A percentile compares a stretch with the other conserved stretches of the same genome.
Evolutionary conservation across 768 basidiomycete genomes (phyloP).

Genomic region (Boletus vinaceobasis): DNA sequence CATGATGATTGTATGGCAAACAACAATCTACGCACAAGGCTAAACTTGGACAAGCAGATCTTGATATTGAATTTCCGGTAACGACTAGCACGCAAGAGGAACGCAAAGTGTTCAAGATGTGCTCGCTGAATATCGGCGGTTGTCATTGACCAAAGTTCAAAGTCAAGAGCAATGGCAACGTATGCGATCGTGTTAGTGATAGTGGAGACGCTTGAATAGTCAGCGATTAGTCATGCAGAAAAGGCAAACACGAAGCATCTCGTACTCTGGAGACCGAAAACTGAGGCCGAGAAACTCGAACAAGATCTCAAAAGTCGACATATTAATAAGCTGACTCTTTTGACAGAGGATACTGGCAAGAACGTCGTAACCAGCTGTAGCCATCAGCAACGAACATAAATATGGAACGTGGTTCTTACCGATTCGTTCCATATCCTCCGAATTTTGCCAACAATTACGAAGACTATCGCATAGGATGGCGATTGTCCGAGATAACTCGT

Average conservation of each 20-base stretch:
- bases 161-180: slow-evolving; percentile 78
- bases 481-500: slow-evolving; percentile 72
- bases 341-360: slow-evolving; percentile 67
- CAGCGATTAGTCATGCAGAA: background rate
- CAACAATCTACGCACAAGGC: slow-evolving; percentile 70
- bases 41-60: slow-evolving; percentile 68
- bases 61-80: slow-evolving; percentile 75
- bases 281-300: slow-evolving; percentile 87
- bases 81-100: slow-evolving; percentile 67
- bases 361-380: slow-evolving; percentile 81
- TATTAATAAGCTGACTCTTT: slow-evolving; percentile 73
- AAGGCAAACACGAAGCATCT: background rate
- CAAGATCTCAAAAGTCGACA: slow-evolving; percentile 76
- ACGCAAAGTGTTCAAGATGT: slow-evolving; percentile 79
- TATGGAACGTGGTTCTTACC: slow-evolving; percentile 47
- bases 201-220: slow-evolving; percentile 63
- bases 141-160: slow-evolving; percentile 83
- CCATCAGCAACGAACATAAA: slow-evolving; percentile 3
- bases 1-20: slow-evolving; percentile 78
- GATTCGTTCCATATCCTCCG: slow-evolving; percentile 89
- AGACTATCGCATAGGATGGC: slow-evolving; percentile 74
- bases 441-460: slow-evolving; percentile 86
- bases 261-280: slow-evolving; percentile 78
- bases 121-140: slow-evolving; percentile 69
- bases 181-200: slow-evolving; percentile 83